Percentiles rank a stretch among this genome's conserved stretches.
Evolutionary conservation across 441 rosid genomes (phyloP).

Genomic region (Gossypium davidsonii): DNA sequence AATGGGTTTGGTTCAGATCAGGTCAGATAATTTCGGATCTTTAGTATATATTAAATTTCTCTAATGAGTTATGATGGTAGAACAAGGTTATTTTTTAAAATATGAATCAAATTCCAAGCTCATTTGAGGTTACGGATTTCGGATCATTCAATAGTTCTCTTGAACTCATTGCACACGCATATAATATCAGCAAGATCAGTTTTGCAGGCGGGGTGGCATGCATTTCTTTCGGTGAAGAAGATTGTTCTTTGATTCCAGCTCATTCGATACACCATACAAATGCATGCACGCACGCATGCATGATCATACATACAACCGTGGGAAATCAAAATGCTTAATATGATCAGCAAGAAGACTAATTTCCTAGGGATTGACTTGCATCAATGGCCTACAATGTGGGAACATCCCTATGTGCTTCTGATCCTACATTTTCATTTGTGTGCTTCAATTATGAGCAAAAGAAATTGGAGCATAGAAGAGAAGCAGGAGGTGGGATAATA

Average conservation of each 20-base stretch:
- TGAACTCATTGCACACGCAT: no score
- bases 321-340: neutral
- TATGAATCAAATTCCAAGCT: no score
- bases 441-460: constrained; percentile 24
- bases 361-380: constrained; percentile 19
- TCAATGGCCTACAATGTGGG: neutral
- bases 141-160: no score
- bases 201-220: no score
- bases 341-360: neutral
- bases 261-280: neutral
- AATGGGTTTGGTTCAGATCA: no score
- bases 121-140: no score
- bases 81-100: no score
- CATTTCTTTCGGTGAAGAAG: neutral
- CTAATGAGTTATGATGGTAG: no score
- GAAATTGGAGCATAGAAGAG: constrained; percentile 22
- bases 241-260: neutral
- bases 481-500: constrained; percentile 21
- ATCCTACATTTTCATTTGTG: constrained; percentile 16
- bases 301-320: neutral
- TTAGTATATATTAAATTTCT: no score
- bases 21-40: no score
- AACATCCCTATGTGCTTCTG: constrained; percentile 24
- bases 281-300: neutral
- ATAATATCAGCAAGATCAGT: no score